phyloP scores from a whole-genome alignment of 495 filamentous ascomycete species.

The Lentithecium fluviatile region DNA sequence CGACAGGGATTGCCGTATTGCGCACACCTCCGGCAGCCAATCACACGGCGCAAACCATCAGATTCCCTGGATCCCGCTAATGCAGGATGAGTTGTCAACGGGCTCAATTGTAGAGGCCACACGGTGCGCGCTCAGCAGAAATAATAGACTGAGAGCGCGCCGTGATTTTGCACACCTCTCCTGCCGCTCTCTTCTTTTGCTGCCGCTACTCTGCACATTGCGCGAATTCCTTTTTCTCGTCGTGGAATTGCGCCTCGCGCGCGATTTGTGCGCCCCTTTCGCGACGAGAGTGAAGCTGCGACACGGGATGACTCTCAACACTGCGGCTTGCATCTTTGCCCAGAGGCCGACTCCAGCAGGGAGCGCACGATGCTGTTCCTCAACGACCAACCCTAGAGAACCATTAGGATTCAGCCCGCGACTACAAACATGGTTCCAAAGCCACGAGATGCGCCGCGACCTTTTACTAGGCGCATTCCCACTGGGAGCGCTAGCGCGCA shows the following conservation, averaged over 20 bases:
- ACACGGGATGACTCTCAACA: not conserved
- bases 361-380: too few species aligned
- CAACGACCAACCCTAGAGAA: too few species aligned
- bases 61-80: conserved; percentile 26
- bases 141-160: conserved; percentile 7
- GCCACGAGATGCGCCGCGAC: too few species aligned
- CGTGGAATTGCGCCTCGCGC: not conserved
- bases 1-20: not conserved
- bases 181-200: not conserved
- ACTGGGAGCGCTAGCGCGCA: too few species aligned
- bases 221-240: not conserved
- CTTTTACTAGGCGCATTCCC: too few species aligned
- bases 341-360: too few species aligned
- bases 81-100: conserved; percentile 23
- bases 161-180: not conserved
- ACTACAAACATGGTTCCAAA: too few species aligned
- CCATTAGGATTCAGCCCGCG: too few species aligned
- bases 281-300: too few species aligned
- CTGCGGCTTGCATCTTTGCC: not conserved
- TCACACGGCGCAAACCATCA: not conserved
- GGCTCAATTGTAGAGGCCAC: conserved; percentile 12
- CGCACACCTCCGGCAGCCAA: not conserved
- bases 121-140: conserved; percentile 2
- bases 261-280: not conserved
- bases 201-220: not conserved